A percentile compares a stretch with the other conserved stretches of the same genome.
Evolutionary conservation across 106 monocot species (phyloP).

Genomic region (Amphibolis antarctica): DNA sequence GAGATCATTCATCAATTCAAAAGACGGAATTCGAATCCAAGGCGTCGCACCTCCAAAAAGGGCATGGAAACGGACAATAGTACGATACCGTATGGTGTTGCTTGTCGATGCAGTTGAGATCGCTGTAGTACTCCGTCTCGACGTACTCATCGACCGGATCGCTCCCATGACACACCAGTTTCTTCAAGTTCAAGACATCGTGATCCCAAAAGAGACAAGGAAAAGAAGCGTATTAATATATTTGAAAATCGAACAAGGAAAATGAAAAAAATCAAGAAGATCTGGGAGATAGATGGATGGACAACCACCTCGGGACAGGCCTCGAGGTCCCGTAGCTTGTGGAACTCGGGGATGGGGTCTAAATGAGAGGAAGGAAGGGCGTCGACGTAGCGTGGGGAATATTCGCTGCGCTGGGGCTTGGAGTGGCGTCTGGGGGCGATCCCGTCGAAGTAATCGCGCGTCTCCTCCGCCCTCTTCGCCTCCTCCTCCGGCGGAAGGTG

Average conservation of each 20-base stretch:
- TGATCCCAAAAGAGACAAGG: conserved; percentile 4
- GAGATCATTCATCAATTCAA: too few species aligned
- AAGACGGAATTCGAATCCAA: too few species aligned
- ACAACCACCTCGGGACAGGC: conserved; percentile 38
- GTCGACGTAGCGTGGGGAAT: conserved; percentile 15
- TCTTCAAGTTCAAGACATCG: conserved; percentile 19
- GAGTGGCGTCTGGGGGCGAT: conserved; percentile 56
- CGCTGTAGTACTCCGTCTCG: conserved; percentile 76
- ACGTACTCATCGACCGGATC: conserved; percentile 59
- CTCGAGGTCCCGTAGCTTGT: conserved; percentile 50
- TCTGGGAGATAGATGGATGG: background rate
- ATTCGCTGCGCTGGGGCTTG: conserved; percentile 72
- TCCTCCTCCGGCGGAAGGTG: conserved; percentile 57
- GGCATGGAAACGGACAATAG: too few species aligned
- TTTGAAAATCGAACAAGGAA: background rate
- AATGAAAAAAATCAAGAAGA: background rate
- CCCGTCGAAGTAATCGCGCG: conserved; percentile 52
- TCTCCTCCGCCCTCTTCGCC: conserved; percentile 41
- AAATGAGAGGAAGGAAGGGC: conserved; percentile 8
- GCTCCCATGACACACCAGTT: conserved; percentile 33
- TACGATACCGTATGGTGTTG: conserved; percentile 84
- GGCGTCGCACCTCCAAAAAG: too few species aligned
- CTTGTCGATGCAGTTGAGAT: conserved; percentile 64
- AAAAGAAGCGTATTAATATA: background rate
- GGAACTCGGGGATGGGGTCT: conserved; percentile 43